These are phyloP conservation scores for Triticum turgidum DNA, from an alignment of 176 grass and related monocot species.

Conservation along the genomic window DNA sequence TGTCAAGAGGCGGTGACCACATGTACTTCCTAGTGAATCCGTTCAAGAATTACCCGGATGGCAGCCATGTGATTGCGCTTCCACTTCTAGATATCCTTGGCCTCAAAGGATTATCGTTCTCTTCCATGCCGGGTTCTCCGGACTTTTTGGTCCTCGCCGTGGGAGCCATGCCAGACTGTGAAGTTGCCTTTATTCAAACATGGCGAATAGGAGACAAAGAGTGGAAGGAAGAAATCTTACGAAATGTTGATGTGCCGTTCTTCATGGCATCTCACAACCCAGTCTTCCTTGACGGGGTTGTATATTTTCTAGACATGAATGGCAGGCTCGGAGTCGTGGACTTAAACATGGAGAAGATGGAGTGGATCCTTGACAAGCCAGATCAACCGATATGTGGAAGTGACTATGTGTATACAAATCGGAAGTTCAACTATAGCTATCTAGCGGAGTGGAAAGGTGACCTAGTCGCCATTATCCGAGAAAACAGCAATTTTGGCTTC, in stretches of 20 bases:
- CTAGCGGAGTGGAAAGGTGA: constrained; percentile 23
- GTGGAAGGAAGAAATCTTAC: neutral
- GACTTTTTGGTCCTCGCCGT: neutral
- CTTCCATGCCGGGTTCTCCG: neutral
- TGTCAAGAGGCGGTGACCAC: neutral
- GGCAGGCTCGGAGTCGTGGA: constrained; percentile 22
- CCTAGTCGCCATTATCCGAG: neutral
- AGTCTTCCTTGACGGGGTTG: neutral
- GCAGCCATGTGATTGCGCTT: neutral
- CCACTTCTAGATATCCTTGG: neutral
- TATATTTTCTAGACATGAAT: neutral
- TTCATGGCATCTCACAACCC: neutral
- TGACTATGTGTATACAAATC: neutral
- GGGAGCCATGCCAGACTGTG: neutral
- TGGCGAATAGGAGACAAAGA: neutral
- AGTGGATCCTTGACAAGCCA: constrained; percentile 22
- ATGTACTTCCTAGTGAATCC: constrained; percentile 2
- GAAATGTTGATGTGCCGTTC: neutral
- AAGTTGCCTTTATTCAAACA: neutral
- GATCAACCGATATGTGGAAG: neutral
- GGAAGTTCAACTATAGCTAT: neutral
- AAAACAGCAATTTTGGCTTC: neutral
- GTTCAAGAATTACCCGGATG: neutral
- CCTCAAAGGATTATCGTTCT: neutral
- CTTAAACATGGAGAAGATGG: neutral